Base-by-base conservation (phyloP, 176 grass and related monocot species). In the Eleusine indica region DNA sequence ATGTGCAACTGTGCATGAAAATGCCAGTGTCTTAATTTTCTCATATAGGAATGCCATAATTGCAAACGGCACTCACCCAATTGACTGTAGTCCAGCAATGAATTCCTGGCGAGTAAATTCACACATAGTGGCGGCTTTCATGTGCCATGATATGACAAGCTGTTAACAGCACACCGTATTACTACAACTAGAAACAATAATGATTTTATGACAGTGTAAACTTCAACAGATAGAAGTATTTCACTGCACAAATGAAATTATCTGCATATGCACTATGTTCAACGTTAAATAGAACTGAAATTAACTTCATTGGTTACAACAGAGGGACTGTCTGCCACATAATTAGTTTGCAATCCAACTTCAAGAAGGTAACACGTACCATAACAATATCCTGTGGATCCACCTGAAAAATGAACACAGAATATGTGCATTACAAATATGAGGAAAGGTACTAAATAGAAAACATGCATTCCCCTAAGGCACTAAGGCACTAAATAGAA, bases 51-150 rank as follows among this genome's bases (percentile, higher is more conserved):
- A 43, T 9, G 78, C 18, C 7, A 48, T 37, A 44, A 94, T 22
- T 57, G 14, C 44, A 87, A 46, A 80, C 19, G 56, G 54, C 82
- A 87, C 70, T 89, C 67, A 99, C 97, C 97, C 97, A 60, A 99
- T 87, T 62, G 89, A 99, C 88, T 99, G 97, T 52, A 97, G 66
- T 65, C 95, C 95, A 88, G 88, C 82, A 84, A 92, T 77, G 76
- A 97, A 97, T 85, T 97, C 95, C 74, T 97, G 92, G 60, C 39
- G 80, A 79, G 95, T 91, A 76, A 99, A 99, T 87, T 99, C 97
- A 91, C 97, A 99, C 97, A 99, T 99, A 73, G 97, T 99, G 58
- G 89, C 93, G 51, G 97, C 97, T 91, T 96, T 99, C 97, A 99
- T 99, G 87, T 99, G 97, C 97, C 93, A 99, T 73, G 93, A 99